These are phyloP conservation scores for Aspergillus saccharolyticus DNA, from an alignment of 495 filamentous ascomycete genomes.

Conservation along the genomic window DNA sequence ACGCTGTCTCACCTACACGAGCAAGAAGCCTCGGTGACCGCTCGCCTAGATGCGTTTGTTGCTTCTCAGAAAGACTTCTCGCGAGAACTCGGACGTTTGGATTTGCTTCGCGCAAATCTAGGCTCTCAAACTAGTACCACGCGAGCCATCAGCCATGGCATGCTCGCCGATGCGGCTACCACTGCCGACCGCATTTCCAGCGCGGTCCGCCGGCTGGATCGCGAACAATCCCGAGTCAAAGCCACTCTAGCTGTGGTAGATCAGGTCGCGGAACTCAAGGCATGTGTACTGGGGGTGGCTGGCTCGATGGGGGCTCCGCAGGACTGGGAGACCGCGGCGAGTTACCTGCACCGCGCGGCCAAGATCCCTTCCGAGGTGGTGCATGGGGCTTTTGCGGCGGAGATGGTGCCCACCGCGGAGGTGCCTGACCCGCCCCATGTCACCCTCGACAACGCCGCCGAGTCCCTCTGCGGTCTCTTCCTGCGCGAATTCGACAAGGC, in stretches of 20 bases:
- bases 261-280: constrained; percentile 92
- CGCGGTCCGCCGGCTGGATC: constrained; percentile 79
- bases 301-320: constrained; percentile 96
- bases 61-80: constrained; percentile 77
- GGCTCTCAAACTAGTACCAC: constrained; percentile 84
- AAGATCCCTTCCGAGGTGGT: constrained; percentile 75
- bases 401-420: constrained; percentile 91
- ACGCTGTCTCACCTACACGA: constrained; percentile 66
- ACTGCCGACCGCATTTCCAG: constrained; percentile 83
- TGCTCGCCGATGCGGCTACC: constrained; percentile 76
- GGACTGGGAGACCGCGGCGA: constrained; percentile 96
- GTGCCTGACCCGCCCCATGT: constrained; percentile 86
- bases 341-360: constrained; percentile 75
- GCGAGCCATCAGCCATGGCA: constrained; percentile 75
- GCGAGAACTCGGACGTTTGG: constrained; percentile 79
- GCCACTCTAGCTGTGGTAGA: constrained; percentile 89
- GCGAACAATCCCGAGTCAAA: constrained; percentile 85
- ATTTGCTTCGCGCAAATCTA: constrained; percentile 81
- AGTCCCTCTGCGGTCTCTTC: constrained; percentile 83
- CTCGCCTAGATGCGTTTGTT: constrained; percentile 68
- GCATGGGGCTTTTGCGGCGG: constrained; percentile 80
- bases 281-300: constrained; percentile 90
- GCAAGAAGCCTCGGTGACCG: constrained; percentile 69
- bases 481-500: constrained; percentile 93
- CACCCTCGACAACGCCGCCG: constrained; percentile 80